Percentiles rank a stretch among this genome's conserved stretches.
Conservation (phyloP, 2,329 filamentous ascomycete species). For the Aspergillus fischeri region DNA sequence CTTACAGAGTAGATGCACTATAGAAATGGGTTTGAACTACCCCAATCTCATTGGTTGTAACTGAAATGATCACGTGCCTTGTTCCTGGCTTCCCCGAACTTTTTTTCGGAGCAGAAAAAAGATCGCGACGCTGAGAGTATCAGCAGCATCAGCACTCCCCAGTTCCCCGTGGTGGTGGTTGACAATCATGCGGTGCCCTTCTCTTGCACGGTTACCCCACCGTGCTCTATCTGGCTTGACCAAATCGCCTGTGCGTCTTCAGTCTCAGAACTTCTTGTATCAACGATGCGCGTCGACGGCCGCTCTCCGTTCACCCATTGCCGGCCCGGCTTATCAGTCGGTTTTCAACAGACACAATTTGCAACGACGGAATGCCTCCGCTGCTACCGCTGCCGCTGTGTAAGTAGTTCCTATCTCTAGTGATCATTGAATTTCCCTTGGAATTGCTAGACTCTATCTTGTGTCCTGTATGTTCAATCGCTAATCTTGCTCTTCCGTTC, state of each 20-base stretch:
- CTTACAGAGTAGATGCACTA: neutral
- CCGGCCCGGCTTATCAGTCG: conserved; percentile 32
- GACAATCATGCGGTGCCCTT: conserved; percentile 39
- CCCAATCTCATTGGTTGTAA: neutral
- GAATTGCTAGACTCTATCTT: conserved; percentile 6
- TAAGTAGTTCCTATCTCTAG: conserved; percentile 22
- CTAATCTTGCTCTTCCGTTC: conserved; percentile 16
- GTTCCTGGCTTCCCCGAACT: conserved; percentile 37
- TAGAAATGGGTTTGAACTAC: neutral
- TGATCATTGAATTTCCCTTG: neutral
- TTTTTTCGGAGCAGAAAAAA: conserved; percentile 29
- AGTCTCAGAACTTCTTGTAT: conserved; percentile 33
- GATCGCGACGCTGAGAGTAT: conserved; percentile 19
- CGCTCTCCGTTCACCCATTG: conserved; percentile 30
- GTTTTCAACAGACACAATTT: conserved; percentile 38
- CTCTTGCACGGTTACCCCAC: conserved; percentile 38
- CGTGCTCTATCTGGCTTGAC: conserved; percentile 35
- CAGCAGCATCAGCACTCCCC: conserved; percentile 18
- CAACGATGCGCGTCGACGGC: conserved; percentile 38
- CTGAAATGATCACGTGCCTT: conserved; percentile 23
- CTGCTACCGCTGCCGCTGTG: conserved; percentile 40
- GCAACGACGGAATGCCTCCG: conserved; percentile 41
- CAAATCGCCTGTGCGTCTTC: conserved; percentile 30
- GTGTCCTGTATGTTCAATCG: conserved; percentile 18
- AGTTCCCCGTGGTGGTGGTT: conserved; percentile 24